phyloP scores from a whole-genome alignment of 352 stramenopile genomes.

The Blastocystis sp. region DNA sequence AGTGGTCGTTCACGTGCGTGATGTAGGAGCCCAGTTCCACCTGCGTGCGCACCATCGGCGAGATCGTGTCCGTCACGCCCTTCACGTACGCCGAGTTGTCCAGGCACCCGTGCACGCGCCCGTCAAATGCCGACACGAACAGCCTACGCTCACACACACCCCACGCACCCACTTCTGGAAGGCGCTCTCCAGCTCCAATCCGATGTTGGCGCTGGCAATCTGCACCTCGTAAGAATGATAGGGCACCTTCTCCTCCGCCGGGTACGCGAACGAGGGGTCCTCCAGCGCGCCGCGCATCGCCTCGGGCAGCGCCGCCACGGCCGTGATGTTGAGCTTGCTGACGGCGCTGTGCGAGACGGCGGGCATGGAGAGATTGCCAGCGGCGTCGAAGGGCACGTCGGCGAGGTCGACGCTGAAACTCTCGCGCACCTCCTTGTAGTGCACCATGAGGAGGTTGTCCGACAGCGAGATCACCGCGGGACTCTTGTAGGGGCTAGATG shows the following conservation, averaged over 20 bases:
- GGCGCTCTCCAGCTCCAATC: conserved; percentile 53
- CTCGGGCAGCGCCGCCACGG: not conserved
- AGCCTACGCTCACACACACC: not conserved
- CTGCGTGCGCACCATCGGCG: conserved; percentile 9
- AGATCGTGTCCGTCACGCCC: not conserved
- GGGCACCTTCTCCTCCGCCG: not conserved
- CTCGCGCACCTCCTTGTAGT: not conserved
- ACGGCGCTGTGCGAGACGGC: not conserved
- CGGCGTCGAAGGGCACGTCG: conserved; percentile 36
- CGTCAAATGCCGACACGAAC: conserved; percentile 25
- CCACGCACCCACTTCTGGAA: conserved; percentile 10
- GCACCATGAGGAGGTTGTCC: conserved; percentile 56
- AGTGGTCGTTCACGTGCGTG: conserved; percentile 54
- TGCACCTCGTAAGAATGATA: conserved; percentile 47
- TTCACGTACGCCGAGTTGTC: conserved; percentile 46
- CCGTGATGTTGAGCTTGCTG: not conserved
- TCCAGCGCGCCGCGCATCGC: not conserved
- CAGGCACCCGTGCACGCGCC: conserved; percentile 43
- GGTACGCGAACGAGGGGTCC: conserved; percentile 32
- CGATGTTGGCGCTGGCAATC: not conserved
- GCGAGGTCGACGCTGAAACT: conserved; percentile 23
- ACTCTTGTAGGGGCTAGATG: conserved; percentile 1
- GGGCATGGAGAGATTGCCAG: conserved; percentile 17
- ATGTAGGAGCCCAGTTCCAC: conserved; percentile 37
- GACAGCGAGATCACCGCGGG: conserved; percentile 27